These are phyloP conservation scores for Auriscalpium vulgare DNA, from an alignment of 768 basidiomycete genomes.

Conservation along the genomic window DNA sequence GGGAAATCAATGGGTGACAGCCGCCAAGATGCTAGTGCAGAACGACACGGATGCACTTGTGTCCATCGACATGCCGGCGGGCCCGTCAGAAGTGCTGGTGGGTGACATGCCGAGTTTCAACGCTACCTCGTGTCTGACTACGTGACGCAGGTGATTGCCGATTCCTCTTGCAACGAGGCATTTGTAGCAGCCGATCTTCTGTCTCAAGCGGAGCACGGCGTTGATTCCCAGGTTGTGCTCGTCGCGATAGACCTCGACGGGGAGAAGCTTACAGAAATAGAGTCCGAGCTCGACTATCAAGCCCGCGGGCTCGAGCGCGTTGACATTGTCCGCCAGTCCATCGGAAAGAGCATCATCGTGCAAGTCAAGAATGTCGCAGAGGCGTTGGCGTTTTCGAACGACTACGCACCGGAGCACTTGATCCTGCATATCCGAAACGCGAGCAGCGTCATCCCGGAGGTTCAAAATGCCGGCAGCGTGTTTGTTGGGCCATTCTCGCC, in stretches of 20 bases:
- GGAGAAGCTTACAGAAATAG: constrained; percentile 62
- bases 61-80: constrained; percentile 98
- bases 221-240: constrained; percentile 96
- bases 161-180: constrained; percentile 74
- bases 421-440: constrained; percentile 84
- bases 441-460: constrained; percentile 45
- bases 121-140: constrained; percentile 13
- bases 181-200: constrained; percentile 96
- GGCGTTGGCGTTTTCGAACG: constrained; percentile 87
- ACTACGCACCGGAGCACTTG: constrained; percentile 97
- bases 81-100: constrained; percentile 95
- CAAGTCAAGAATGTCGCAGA: constrained; percentile 57
- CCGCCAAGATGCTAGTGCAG: constrained; percentile 98
- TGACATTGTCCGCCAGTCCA: constrained; percentile 83
- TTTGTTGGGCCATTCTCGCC: constrained; percentile 95
- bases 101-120: constrained; percentile 24
- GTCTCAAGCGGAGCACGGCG: constrained; percentile 96
- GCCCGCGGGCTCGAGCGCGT: constrained; percentile 82
- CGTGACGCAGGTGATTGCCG: constrained; percentile 76
- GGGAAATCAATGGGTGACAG: constrained; percentile 99
- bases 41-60: constrained; percentile 96
- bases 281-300: constrained; percentile 79
- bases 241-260: constrained; percentile 66
- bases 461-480: constrained; percentile 93
- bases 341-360: constrained; percentile 87